Conservation (phyloP, 352 stramenopile species). For the Globisporangium mamillatum region DNA sequence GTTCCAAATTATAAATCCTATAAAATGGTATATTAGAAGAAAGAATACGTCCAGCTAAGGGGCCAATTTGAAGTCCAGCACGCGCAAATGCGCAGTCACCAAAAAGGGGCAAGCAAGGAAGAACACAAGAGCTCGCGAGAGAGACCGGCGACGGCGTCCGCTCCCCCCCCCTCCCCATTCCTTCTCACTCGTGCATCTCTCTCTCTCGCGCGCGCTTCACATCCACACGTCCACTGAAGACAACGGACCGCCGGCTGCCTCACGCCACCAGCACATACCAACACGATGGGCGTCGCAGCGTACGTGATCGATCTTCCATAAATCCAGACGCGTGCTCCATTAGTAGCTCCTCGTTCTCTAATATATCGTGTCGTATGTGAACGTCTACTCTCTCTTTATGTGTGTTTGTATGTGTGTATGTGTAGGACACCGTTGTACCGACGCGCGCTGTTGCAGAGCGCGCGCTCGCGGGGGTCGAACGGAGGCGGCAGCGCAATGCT, state of each 20-base stretch:
- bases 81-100: too few relatives aligned
- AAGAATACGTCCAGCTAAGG: too few relatives aligned
- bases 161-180: background rate
- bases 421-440: slow-evolving; percentile 11
- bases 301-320: slow-evolving; percentile 4
- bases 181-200: background rate
- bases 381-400: background rate
- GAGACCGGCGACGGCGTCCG: background rate
- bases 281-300: slow-evolving; percentile 11
- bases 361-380: background rate
- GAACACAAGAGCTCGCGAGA: background rate
- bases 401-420: background rate
- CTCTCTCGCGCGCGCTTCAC: too few relatives aligned
- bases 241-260: background rate
- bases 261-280: background rate
- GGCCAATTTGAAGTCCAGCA: too few relatives aligned
- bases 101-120: too few relatives aligned
- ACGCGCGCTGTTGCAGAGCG: slow-evolving; percentile 7
- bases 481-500: background rate
- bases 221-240: background rate
- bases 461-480: background rate
- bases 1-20: too few relatives aligned
- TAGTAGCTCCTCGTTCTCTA: background rate
- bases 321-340: background rate
- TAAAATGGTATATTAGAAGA: too few relatives aligned